Conservation (phyloP, 495 filamentous ascomycete species). For the Pseudevernia furfuracea region DNA sequence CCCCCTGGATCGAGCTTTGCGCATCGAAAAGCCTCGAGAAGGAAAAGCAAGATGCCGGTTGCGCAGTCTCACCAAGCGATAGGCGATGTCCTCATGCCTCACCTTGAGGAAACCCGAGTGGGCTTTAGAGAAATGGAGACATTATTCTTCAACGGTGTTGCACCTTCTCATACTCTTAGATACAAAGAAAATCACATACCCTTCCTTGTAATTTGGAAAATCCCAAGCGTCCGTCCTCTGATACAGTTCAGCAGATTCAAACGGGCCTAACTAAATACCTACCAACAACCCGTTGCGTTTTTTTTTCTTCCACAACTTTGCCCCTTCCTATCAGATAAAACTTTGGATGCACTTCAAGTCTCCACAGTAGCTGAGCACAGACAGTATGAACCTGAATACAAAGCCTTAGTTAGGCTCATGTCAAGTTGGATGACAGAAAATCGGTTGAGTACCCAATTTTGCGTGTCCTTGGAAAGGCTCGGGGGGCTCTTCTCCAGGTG, state of each 20-base stretch:
- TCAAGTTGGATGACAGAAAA: too few species aligned
- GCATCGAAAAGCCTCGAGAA: background rate
- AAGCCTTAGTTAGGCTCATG: too few species aligned
- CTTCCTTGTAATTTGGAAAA: background rate
- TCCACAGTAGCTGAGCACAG: too few species aligned
- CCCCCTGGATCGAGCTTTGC: background rate
- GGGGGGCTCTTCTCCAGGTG: background rate
- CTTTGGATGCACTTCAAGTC: background rate
- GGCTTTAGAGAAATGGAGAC: too few species aligned
- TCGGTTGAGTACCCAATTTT: too few species aligned
- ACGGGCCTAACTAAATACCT: too few species aligned
- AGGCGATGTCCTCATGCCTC: background rate
- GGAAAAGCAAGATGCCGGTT: background rate
- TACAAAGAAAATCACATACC: background rate
- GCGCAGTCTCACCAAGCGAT: background rate
- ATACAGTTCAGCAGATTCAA: too few species aligned
- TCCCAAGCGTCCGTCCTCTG: background rate
- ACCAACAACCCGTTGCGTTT: too few species aligned
- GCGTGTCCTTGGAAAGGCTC: too few species aligned
- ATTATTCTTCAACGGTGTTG: too few species aligned
- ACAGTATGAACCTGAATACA: too few species aligned
- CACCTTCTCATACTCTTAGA: background rate
- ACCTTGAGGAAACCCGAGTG: too few species aligned
- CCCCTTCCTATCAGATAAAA: background rate
- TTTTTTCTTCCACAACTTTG: background rate